Base-by-base conservation (phyloP, 2,329 filamentous ascomycete species). In the Ophiostoma ulmi region DNA sequence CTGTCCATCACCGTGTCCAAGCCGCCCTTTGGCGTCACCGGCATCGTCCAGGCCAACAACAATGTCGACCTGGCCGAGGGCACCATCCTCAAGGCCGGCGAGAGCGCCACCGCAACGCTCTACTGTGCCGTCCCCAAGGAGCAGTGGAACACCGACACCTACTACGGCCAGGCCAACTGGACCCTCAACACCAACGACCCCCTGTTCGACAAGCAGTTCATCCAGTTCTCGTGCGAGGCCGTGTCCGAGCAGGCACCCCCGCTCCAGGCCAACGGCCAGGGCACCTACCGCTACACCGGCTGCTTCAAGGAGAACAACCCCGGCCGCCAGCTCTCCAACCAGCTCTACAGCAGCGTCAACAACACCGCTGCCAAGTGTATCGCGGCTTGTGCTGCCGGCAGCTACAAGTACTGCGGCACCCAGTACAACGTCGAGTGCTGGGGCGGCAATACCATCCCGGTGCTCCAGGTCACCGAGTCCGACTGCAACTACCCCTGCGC, bases 1-100 rank as follows among this genome's bases (percentile, higher is more conserved):
- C 80, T 88, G 1, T 85, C 83, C 0, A 77, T 88, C 17, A 88
- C 86, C 0, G 85, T 89, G 2, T 88, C 86, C 0, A 89, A 89
- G 75, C 85, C 86, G 4, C 87, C 87, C 0, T 87, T 85, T 69
- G 86, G 85, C 17, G 80, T 86, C 2, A 74, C 78, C n/a, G 83
- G 85, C 2, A 82, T 88, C 31, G 81, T 88, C 55, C 80, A 81
- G 26, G 83, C 86, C 0, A 80, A 80, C 14, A 89, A 88, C 75
- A 81, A 83, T 22, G 80, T 87, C 10, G 86, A 88, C 67, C 81
- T 88, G 0, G 85, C 83, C 0, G 87, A 89, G 74, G 87, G 87
- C 2, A 85, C 83, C 0, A 77, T 79, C 1, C 77, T 88, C 0
- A 77, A 78, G 0, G 81, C 85, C 0, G 84, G 84, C 0, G 75